Evolutionary conservation across 225 moss, liverwort and hornwort species (phyloP).

Genomic region (Bryoerythrophyllum caledonicum): DNA sequence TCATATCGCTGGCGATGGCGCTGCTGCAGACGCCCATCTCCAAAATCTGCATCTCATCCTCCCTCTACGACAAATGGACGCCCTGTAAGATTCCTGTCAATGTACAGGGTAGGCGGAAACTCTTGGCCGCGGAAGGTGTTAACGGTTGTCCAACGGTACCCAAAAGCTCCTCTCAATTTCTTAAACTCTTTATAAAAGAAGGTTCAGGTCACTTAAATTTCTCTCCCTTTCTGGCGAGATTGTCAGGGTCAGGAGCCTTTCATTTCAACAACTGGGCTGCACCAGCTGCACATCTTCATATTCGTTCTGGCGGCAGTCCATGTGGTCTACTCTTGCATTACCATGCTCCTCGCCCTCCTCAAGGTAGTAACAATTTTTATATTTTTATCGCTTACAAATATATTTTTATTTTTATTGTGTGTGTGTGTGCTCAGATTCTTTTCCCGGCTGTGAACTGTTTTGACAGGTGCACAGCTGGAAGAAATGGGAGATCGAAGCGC

Average conservation of each 20-base stretch:
- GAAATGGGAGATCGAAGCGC: slow-evolving; percentile 50
- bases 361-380: slow-evolving; percentile 32
- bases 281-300: slow-evolving; percentile 73
- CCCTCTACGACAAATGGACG: slow-evolving; percentile 1
- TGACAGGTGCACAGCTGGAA: slow-evolving; percentile 45
- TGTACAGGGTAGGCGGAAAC: background rate
- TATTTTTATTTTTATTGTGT: no score
- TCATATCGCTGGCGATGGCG: slow-evolving; percentile 3
- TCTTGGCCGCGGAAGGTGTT: background rate
- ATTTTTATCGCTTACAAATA: no score
- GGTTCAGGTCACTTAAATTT: no score
- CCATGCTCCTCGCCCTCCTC: slow-evolving; percentile 58
- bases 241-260: slow-evolving; percentile 30
- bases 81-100: background rate
- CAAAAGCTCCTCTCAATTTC: background rate
- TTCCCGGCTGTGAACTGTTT: background rate
- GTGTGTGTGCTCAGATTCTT: background rate
- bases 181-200: background rate
- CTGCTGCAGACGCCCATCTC: background rate
- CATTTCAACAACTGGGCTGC: slow-evolving; percentile 46
- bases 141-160: background rate
- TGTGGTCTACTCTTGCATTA: slow-evolving; percentile 56
- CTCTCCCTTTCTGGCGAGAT: no score
- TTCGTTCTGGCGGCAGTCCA: slow-evolving; percentile 61
- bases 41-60: slow-evolving; percentile 2